Conservation (phyloP, 208 protist genomes). For the Tritrichomonas musculus region DNA sequence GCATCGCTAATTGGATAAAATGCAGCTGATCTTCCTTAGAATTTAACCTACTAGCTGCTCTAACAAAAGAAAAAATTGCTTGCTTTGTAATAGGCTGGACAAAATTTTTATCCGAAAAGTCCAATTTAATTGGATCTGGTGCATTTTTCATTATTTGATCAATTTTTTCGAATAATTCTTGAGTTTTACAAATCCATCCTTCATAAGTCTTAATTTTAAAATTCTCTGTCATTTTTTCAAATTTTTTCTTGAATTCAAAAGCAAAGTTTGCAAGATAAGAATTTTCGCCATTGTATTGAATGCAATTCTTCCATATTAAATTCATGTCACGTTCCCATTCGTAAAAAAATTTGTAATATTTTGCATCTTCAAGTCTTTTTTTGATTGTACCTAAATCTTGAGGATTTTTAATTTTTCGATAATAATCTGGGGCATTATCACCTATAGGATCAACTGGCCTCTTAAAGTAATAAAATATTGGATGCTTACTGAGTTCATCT, state of each 20-base stretch:
- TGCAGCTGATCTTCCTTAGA: too few relatives aligned
- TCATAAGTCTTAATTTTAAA: neutral
- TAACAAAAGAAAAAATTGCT: too few relatives aligned
- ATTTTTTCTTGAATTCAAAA: neutral
- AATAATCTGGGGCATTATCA: neutral
- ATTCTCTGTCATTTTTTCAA: neutral
- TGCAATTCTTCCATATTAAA: neutral
- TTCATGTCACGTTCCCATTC: neutral
- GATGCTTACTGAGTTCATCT: neutral
- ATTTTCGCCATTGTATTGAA: neutral
- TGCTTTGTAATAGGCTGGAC: too few relatives aligned
- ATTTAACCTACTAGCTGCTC: too few relatives aligned
- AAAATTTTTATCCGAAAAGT: too few relatives aligned
- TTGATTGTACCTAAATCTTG: neutral
- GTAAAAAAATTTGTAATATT: neutral
- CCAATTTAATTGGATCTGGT: too few relatives aligned
- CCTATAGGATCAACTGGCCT: neutral
- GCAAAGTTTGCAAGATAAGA: neutral
- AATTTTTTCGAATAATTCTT: too few relatives aligned
- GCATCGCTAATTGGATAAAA: too few relatives aligned
- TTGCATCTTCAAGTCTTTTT: neutral
- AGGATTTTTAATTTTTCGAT: neutral
- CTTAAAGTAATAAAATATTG: neutral
- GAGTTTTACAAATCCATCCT: neutral
- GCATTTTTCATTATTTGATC: too few relatives aligned